Evolutionary conservation across 2,329 filamentous ascomycete species (phyloP).

Genomic region (Aspergillus eucalypticola): DNA sequence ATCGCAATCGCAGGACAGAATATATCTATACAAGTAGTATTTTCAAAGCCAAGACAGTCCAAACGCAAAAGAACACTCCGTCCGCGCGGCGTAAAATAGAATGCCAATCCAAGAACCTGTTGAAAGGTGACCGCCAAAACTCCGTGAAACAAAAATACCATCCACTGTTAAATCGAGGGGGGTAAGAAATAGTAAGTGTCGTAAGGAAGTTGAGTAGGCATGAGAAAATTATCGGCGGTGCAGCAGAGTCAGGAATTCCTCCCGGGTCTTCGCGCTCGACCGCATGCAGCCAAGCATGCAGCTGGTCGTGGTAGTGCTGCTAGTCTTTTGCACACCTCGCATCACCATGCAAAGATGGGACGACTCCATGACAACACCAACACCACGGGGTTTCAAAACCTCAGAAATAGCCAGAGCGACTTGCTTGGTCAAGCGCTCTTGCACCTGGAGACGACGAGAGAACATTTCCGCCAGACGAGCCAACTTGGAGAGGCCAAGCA

Average conservation of each 20-base stretch:
- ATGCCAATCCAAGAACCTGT: constrained; percentile 37
- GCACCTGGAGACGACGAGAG: constrained; percentile 86
- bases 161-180: constrained; percentile 27
- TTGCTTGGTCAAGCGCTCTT: constrained; percentile 94
- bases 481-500: constrained; percentile 93
- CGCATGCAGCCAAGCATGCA: constrained; percentile 98
- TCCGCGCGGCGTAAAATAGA: constrained; percentile 13
- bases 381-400: constrained; percentile 87
- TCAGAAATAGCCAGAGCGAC: constrained; percentile 93
- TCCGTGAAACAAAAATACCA: constrained; percentile 33
- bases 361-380: constrained; percentile 96
- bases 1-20: not conserved
- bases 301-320: constrained; percentile 84
- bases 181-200: constrained; percentile 19
- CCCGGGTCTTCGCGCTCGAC: constrained; percentile 85
- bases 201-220: constrained; percentile 14
- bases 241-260: constrained; percentile 87
- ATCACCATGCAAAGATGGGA: constrained; percentile 98
- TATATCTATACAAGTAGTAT: constrained; percentile 8
- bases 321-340: constrained; percentile 94
- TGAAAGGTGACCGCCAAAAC: constrained; percentile 44
- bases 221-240: constrained; percentile 50
- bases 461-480: constrained; percentile 98
- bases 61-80: not conserved
- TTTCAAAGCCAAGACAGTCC: constrained; percentile 5